phyloP scores from a whole-genome alignment of 2,329 filamentous ascomycete genomes.

The Aureobasidium sp. region DNA sequence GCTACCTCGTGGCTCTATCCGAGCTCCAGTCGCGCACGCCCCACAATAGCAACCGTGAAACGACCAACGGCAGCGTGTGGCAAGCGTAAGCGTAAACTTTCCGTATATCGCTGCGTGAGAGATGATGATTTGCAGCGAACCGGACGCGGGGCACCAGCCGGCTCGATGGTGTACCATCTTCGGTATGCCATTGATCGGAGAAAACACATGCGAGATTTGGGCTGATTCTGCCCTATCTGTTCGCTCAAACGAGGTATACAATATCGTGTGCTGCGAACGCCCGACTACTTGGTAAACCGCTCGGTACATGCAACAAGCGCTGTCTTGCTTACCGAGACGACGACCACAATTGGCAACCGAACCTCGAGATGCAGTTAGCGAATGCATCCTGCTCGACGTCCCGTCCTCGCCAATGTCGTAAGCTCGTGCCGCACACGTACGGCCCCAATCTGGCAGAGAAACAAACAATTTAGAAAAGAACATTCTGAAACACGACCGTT shows the following conservation, averaged over 20 bases:
- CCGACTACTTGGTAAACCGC: not conserved
- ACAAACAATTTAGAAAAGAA: not conserved
- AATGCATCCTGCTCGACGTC: not conserved
- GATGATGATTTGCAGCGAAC: constrained; percentile 12
- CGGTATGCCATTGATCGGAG: not conserved
- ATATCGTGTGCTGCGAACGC: not conserved
- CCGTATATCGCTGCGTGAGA: not conserved
- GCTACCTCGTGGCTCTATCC: constrained; percentile 2
- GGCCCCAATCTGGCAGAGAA: not conserved
- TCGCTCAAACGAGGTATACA: not conserved
- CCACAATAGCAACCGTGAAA: constrained; percentile 4
- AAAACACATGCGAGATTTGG: not conserved
- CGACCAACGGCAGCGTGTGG: not conserved
- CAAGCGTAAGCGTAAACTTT: not conserved
- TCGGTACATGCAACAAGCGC: constrained; percentile 2
- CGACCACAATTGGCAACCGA: not conserved
- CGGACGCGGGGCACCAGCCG: constrained; percentile 6
- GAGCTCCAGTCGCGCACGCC: constrained; percentile 1
- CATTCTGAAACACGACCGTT: constrained; percentile 10
- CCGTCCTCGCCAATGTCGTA: constrained; percentile 5
- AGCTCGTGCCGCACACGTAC: constrained; percentile 4
- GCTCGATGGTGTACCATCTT: constrained; percentile 3
- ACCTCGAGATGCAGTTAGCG: not conserved
- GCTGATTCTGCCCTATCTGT: not conserved
- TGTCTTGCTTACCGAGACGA: constrained; percentile 5